A percentile compares a stretch with the other conserved stretches of the same genome.
Evolutionary conservation across 768 basidiomycete species (phyloP).

Genomic region (Tulasnella sp.): DNA sequence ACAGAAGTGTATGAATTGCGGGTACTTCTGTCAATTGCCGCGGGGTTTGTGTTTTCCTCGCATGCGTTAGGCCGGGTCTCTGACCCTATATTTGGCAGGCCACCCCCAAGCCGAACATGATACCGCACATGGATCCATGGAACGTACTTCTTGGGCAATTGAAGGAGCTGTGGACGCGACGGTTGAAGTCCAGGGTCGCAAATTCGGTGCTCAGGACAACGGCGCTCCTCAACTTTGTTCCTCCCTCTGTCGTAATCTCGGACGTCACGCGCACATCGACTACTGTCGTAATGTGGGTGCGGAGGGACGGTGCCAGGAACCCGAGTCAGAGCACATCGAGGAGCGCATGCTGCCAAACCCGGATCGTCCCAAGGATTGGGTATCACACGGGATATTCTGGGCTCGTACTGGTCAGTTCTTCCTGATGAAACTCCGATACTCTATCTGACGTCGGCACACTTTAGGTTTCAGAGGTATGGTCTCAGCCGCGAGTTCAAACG

Average conservation of each 20-base stretch:
- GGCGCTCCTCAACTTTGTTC: constrained; percentile 16
- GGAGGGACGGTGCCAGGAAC: constrained; percentile 30
- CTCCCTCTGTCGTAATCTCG: constrained; percentile 4
- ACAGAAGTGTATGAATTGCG: constrained; percentile 40
- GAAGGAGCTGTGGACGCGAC: constrained; percentile 39
- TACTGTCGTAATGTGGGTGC: constrained; percentile 38
- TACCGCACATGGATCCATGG: constrained; percentile 53
- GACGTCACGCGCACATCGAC: constrained; percentile 44
- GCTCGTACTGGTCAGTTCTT: constrained; percentile 38
- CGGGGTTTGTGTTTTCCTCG: constrained; percentile 29
- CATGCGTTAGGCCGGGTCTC: neutral
- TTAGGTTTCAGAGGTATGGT: constrained; percentile 44
- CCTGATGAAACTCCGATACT: fast-evolving
- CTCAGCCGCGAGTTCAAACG: too few species aligned
- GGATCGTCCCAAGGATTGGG: constrained; percentile 37
- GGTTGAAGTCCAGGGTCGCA: constrained; percentile 43
- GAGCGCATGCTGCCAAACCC: constrained; percentile 36
- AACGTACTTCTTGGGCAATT: constrained; percentile 42
- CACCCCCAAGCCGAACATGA: constrained; percentile 51
- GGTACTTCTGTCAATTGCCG: constrained; percentile 47
- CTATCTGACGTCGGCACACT: neutral
- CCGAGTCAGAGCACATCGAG: constrained; percentile 37
- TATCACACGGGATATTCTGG: constrained; percentile 47
- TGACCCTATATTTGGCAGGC: constrained; percentile 27
- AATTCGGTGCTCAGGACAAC: constrained; percentile 24